A percentile compares a stretch with the other conserved stretches of the same genome.
Conservation (phyloP, 176 grass and related monocot genomes). For the Cenchrus americanus region DNA sequence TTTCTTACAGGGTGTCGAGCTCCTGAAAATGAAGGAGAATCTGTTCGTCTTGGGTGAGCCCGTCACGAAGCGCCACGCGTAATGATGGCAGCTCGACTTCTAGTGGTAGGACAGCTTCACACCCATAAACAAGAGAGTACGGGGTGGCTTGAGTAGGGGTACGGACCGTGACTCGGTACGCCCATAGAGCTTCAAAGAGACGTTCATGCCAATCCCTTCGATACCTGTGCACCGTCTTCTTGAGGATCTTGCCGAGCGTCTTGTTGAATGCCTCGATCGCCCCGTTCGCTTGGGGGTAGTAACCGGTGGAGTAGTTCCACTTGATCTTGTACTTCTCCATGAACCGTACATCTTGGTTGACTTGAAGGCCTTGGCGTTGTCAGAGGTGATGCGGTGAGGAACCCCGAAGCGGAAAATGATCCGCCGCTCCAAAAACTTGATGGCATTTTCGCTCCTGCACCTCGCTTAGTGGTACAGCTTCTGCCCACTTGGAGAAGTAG, state of each 20-base stretch:
- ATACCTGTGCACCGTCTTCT: neutral
- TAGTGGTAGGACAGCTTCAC: neutral
- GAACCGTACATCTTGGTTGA: neutral
- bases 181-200: no score
- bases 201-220: no score
- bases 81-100: neutral
- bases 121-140: neutral
- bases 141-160: neutral
- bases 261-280: neutral
- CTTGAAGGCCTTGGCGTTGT: no score
- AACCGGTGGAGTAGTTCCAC: neutral
- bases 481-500: no score
- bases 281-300: neutral
- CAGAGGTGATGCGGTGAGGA: no score
- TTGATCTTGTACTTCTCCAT: neutral
- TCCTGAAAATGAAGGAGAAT: neutral
- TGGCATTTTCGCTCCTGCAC: no score
- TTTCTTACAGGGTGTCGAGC: neutral
- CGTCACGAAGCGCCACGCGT: neutral
- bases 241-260: neutral
- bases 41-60: neutral
- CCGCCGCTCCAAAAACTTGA: no score
- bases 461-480: no score
- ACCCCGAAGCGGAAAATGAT: no score
- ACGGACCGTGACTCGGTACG: no score